Conservation (phyloP, 2,329 filamentous ascomycete species). For the Camptophora hylomeconis region DNA sequence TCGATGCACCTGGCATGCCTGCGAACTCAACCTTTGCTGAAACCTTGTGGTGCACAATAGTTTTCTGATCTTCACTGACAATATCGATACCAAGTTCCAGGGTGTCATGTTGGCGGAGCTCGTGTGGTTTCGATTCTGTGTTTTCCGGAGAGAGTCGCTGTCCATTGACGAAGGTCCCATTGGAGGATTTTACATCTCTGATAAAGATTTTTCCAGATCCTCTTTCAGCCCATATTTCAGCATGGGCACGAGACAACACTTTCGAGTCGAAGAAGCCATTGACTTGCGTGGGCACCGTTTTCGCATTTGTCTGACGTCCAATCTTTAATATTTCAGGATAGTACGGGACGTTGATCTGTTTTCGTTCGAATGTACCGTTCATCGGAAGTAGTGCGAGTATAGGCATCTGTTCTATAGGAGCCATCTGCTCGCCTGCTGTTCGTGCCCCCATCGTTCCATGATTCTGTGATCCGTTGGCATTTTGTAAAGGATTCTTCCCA, state of each 20-base stretch:
- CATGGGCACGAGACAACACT: slow-evolving; percentile 88
- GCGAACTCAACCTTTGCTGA: slow-evolving; percentile 94
- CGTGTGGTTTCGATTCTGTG: slow-evolving; percentile 88
- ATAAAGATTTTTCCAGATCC: slow-evolving; percentile 77
- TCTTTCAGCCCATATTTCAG: slow-evolving; percentile 83
- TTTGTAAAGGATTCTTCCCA: slow-evolving; percentile 17
- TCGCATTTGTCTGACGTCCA: slow-evolving; percentile 91
- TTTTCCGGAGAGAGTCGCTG: slow-evolving; percentile 84
- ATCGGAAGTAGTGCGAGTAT: slow-evolving; percentile 78
- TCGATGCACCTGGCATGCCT: slow-evolving; percentile 62
- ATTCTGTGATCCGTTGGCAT: slow-evolving; percentile 48
- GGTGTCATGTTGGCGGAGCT: slow-evolving; percentile 80
- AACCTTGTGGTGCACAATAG: slow-evolving; percentile 95
- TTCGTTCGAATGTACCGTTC: slow-evolving; percentile 93
- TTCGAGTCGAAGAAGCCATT: slow-evolving; percentile 99
- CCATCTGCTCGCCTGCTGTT: no score
- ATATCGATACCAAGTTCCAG: slow-evolving; percentile 96
- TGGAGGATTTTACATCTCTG: slow-evolving; percentile 93
- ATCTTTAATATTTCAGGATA: slow-evolving; percentile 81
- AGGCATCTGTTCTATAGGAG: slow-evolving; percentile 49
- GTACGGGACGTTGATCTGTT: slow-evolving; percentile 87
- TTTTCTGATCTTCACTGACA: slow-evolving; percentile 96
- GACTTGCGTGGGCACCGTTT: slow-evolving; percentile 75
- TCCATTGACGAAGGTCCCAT: slow-evolving; percentile 95
- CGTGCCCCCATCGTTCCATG: slow-evolving; percentile 24